Evolutionary conservation across 106 monocot species (phyloP), one percentile per base, ranked within the genome.

Genomic region (Allium sativum): DNA sequence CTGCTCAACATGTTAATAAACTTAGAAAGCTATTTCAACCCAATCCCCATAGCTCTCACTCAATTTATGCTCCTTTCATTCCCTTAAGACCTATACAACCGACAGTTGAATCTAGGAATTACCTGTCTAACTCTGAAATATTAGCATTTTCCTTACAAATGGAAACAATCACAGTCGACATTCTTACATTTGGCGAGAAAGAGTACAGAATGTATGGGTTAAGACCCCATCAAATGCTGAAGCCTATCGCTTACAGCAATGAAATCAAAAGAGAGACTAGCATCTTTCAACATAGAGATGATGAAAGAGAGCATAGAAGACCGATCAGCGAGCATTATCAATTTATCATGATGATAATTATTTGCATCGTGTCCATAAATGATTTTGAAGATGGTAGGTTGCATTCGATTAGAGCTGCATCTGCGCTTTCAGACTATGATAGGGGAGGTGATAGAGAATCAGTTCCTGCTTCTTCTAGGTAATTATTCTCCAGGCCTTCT

Each of bases 401-500:
- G n/a, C 53, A 44, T 47, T 53, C 44, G 1, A 9, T n/a, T 10
- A 22, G 53, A 45, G 65, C 70, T 19, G 48, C 47, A 16, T 53
- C 20, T 53, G 70, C 76, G n/a, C 22, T 76, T 14, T 48, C 65
- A 21, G 70, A 68, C 21, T 76, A 65, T 46, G 65, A 70, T 44
- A 56, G 57, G 18, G 43, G 59, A 42, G 15, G 54, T 55, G 74
- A 75, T 75, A 42, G 52, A 42, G 44, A 45, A 40, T 46, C 61
- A 2, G 8, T 68, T 40, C 62, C 74, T 8, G 68, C 68, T 10
- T 75, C 74, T 9, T 75, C 74, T 61, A 68, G 68, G 19, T 75
- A 75, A 40, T 69, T 68, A 1, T 75, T 75, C 51, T 68, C 68
- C 19, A 68, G 74, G 19, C 74, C 74, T 14, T 45, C 74, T 31